phyloP scores from a whole-genome alignment of 179 eudicot species.

The Actinidia chinensis region DNA sequence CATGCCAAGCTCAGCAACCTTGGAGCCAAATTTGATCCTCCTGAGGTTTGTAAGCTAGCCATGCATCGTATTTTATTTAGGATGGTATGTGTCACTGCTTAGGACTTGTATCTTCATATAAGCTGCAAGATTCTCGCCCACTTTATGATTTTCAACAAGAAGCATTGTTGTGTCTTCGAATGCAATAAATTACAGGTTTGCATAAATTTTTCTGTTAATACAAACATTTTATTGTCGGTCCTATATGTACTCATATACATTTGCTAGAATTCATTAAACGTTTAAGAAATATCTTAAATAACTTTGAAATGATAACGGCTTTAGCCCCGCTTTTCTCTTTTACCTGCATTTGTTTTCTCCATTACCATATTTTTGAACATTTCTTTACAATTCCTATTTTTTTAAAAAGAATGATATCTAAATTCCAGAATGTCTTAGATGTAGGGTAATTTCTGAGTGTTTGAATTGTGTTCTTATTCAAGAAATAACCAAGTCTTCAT shows the following conservation, averaged over 20 bases:
- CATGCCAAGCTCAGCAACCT: conserved; percentile 95
- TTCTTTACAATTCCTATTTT: neutral
- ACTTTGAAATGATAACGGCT: neutral
- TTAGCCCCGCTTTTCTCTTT: neutral
- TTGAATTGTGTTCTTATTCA: neutral
- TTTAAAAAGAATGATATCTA: neutral
- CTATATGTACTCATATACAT: neutral
- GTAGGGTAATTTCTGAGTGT: neutral
- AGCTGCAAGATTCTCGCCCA: neutral
- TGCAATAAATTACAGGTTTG: neutral
- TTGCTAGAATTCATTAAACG: neutral
- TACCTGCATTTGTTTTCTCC: neutral
- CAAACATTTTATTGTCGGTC: too few species aligned
- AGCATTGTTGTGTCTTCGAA: neutral
- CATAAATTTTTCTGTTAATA: neutral
- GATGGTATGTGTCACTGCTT: conserved; percentile 1
- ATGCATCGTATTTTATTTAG: neutral
- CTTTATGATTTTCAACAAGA: neutral
- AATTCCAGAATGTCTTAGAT: neutral
- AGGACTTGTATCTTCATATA: neutral
- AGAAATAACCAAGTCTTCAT: neutral
- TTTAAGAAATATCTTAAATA: neutral
- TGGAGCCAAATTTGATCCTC: conserved; percentile 94
- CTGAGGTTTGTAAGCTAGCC: conserved; percentile 60
- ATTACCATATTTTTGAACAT: neutral